A percentile compares a stretch with the other conserved stretches of the same genome.
These are phyloP conservation scores for Starmerella riodocensis DNA, from an alignment of 805 yeast species.

Conservation along the genomic window DNA sequence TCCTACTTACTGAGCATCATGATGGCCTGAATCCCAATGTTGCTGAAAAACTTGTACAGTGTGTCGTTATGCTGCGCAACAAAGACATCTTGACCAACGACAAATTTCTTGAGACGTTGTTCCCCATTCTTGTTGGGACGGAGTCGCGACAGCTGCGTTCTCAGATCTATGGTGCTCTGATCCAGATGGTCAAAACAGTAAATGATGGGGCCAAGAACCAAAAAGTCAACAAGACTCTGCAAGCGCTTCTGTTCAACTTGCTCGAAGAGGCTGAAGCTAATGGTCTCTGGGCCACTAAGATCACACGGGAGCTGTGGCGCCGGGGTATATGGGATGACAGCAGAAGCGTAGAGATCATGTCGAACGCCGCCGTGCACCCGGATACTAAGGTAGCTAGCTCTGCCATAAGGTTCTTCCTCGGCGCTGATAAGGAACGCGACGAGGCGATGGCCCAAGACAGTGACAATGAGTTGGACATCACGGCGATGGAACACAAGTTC, in stretches of 20 bases:
- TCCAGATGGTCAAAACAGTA: constrained; percentile 64
- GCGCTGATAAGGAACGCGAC: constrained; percentile 89
- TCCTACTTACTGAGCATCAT: constrained; percentile 59
- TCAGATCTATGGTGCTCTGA: constrained; percentile 67
- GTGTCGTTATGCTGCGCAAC: constrained; percentile 80
- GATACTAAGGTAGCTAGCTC: constrained; percentile 79
- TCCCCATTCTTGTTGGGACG: constrained; percentile 62
- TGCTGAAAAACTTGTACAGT: constrained; percentile 81
- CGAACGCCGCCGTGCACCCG: constrained; percentile 81
- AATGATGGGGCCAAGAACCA: constrained; percentile 85
- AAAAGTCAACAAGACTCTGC: constrained; percentile 77
- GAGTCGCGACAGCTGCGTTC: constrained; percentile 70
- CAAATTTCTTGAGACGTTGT: constrained; percentile 66
- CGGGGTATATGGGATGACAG: constrained; percentile 98
- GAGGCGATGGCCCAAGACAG: constrained; percentile 68
- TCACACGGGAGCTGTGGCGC: constrained; percentile 93
- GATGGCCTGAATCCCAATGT: constrained; percentile 70
- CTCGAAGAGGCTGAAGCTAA: constrained; percentile 69
- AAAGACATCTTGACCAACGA: constrained; percentile 71
- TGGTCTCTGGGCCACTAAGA: constrained; percentile 91
- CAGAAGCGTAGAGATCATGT: constrained; percentile 93
- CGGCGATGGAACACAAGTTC: constrained; percentile 64
- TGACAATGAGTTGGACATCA: constrained; percentile 50
- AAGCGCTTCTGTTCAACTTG: constrained; percentile 78
- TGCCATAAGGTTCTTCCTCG: constrained; percentile 81